Base-by-base conservation (phyloP, 2,329 filamentous ascomycete genomes). In the Leptographium procerum region DNA sequence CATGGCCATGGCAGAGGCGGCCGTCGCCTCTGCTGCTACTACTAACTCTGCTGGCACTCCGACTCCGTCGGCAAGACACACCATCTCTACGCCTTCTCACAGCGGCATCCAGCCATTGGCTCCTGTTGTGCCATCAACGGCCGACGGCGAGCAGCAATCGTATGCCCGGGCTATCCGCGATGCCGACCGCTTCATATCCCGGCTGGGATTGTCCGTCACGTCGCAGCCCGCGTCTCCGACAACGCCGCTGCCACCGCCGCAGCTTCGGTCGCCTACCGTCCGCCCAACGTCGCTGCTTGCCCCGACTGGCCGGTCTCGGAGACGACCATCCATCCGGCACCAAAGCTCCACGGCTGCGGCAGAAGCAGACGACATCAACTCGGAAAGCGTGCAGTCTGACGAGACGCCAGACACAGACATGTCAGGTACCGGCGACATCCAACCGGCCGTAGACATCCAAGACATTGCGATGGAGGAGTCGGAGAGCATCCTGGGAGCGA, bases 151-250 rank as follows among this genome's bases (percentile, higher is more conserved):
- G 68, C 82, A 82, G 22, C 82, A 82, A 19, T 19, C 43, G 4
- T 91, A 94, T 68, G 82, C 94, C 60, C 83, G 91, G 56, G 89
- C 88, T 9, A 86, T 92, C 40, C 86, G 89, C 64, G 89, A 95
- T 68, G 78, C 83, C 51, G 90, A 97, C 69, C 84, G 91, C 60
- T 80, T 94, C 60, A 89, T 87, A 52, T 94, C 88, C 56, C 95
- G 94, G 85, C 77, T 86, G 51, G 82, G 87, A 8, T 81, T 86
- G 47, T 76, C 86, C 57, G 74, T 91, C 57, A 81, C 82, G 48
- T 96, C 92, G n/a, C 91, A 95, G 69, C 94, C 94, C 10, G 88
- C 91, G 59, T 96, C 91, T 14, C 91, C 91, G 1, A 94, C 89
- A 8, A 95, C 91, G 1, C 91, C 91, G 16, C 79, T 88, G 51